Evolutionary conservation across 257 asterid genomes (phyloP).

Genomic region (Penstemon eatonii): DNA sequence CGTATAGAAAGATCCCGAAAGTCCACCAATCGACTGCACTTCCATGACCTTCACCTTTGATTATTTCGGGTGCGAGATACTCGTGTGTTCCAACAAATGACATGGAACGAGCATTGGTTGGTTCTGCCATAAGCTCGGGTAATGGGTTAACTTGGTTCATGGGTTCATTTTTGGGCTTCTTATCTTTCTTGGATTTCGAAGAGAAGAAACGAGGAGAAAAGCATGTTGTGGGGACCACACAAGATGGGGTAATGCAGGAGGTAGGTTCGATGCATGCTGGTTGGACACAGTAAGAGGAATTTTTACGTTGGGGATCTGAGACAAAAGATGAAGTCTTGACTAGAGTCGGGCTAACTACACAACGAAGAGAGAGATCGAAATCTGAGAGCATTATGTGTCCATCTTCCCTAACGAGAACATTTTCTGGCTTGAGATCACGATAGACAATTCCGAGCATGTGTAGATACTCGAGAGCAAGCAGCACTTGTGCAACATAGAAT

Average conservation of each 20-base stretch:
- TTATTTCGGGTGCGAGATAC: constrained; percentile 57
- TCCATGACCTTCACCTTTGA: constrained; percentile 72
- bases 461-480: constrained; percentile 56
- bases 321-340: constrained; percentile 42
- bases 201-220: constrained; percentile 53
- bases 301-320: constrained; percentile 36
- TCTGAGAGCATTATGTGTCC: constrained; percentile 74
- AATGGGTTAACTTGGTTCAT: constrained; percentile 50
- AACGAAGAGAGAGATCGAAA: constrained; percentile 64
- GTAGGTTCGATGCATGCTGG: constrained; percentile 54
- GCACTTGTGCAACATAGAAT: constrained; percentile 64
- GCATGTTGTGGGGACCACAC: constrained; percentile 50
- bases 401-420: constrained; percentile 62
- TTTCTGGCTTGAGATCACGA: constrained; percentile 63
- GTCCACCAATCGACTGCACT: constrained; percentile 79
- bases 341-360: constrained; percentile 59
- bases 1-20: constrained; percentile 56
- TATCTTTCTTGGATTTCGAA: constrained; percentile 49
- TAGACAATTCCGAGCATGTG: constrained; percentile 72
- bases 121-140: constrained; percentile 66
- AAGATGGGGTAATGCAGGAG: constrained; percentile 53
- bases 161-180: constrained; percentile 44
- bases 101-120: constrained; percentile 63
- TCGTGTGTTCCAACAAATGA: constrained; percentile 66
- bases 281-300: constrained; percentile 41